Percentiles rank a stretch among this genome's conserved stretches.
Evolutionary conservation across 1,139 yeast genomes (phyloP).

Genomic region (Hemisphaericaspora lyxosophila): DNA sequence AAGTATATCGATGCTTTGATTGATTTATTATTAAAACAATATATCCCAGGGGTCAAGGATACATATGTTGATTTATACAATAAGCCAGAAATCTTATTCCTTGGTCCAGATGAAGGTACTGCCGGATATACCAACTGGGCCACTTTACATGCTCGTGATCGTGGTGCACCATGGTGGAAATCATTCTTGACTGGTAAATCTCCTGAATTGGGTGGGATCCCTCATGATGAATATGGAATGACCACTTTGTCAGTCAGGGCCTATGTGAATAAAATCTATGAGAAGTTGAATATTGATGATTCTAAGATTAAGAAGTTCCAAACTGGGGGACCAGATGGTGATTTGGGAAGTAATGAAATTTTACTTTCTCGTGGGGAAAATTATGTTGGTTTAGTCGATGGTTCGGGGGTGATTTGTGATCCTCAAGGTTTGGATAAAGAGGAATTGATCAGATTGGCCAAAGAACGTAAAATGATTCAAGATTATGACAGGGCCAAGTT

Average conservation of each 20-base stretch:
- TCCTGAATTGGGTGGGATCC: constrained; percentile 92
- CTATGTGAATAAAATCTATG: constrained; percentile 84
- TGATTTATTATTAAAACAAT: constrained; percentile 76
- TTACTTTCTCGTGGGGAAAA: constrained; percentile 76
- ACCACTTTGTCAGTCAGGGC: constrained; percentile 93
- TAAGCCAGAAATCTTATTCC: constrained; percentile 84
- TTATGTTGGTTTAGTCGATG: constrained; percentile 90
- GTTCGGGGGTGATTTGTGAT: constrained; percentile 93
- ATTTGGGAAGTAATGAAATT: constrained; percentile 93
- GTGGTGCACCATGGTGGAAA: constrained; percentile 99
- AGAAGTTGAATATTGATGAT: constrained; percentile 64
- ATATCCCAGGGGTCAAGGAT: constrained; percentile 78
- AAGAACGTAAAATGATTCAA: constrained; percentile 72
- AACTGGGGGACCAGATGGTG: constrained; percentile 99
- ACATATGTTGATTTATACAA: constrained; percentile 80
- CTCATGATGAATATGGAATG: constrained; percentile 98
- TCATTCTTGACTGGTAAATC: constrained; percentile 97
- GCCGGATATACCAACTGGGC: constrained; percentile 98
- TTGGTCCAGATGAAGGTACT: constrained; percentile 99
- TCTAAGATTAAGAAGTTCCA: constrained; percentile 72
- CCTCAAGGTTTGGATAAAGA: constrained; percentile 81
- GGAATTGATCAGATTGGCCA: constrained; percentile 80
- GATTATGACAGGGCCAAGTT: constrained; percentile 67
- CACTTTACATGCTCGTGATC: constrained; percentile 85
- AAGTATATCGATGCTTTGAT: constrained; percentile 90